Evolutionary conservation across 192 early-diverging fungal species (phyloP), one percentile per base, ranked within the genome.

Genomic region (Rhizophagus prolifer): DNA sequence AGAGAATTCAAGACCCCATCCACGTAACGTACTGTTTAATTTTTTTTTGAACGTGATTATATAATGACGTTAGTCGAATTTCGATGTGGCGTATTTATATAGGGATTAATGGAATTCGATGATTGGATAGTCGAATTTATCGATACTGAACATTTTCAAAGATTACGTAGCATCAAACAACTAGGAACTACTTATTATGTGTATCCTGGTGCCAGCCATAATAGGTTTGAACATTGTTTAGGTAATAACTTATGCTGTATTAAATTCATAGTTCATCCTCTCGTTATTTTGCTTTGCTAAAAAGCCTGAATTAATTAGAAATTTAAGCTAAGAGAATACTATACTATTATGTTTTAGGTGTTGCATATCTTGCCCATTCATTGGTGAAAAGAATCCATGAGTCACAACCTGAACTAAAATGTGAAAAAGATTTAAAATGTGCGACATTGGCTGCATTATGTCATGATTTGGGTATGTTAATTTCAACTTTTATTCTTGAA

Each of bases 71-170:
- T 38, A 38, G 36, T 38, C 7, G 36, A 38, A 44, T 44, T 44
- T 12, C 31, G 31, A 34, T 34, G n/a, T n/a, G n/a, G n/a, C n/a
- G n/a, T 44, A 44, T 44, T 44, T 28, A 62, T 13, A 28, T 75
- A 90, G 85, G 92, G 92, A 8, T 91, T 91, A 82, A 95, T 98
- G 69, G 79, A 84, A 23, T 84, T 98, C 8, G 92, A 91, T 65
- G 79, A 86, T 47, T 81, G 86, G 50, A 83, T 82, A 60, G 80
- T 95, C 23, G 81, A 90, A 46, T 82, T 92, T 58, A 94, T 97
- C 28, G 97, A 99, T 76, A 99, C 97, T 10, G 89, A 92, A 12
- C 95, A 99, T 85, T 99, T 99, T 79, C 97, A 99, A 82, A 86
- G 97, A 31, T 88, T 98, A 67, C 91, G 97, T n/a, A 89, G 95